Evolutionary conservation across 1,284 basidiomycete genomes (phyloP), one percentile per base, ranked within the genome.

Genomic region (Megacollybia platyphylla): DNA sequence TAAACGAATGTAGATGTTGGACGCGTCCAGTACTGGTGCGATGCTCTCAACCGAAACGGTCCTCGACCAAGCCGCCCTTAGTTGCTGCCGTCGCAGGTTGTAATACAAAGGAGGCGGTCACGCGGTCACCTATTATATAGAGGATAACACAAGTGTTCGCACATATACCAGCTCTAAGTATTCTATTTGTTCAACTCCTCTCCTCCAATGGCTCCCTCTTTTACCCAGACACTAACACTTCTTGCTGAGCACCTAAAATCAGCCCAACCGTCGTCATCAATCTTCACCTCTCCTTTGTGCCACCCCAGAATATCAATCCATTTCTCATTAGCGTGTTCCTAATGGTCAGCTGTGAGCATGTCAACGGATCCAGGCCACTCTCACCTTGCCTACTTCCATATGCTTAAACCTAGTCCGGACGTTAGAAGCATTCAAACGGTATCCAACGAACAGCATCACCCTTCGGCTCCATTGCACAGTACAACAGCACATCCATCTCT

Each of bases 241-340:
- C 62, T 57, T 7, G 64, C 52, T 7, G 63, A 62, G 43, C 61
- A 71, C 39, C 46, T 55, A 57, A 73, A 72, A 42, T 70, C 65
- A 6, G 63, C 71, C 66, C 67, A 72, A 1, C 71, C 73, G 47
- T 76, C 71, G 27, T 74, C 67, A 26, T 62, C 70, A 36, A 75
- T 69, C 15, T 55, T 60, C 42, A 74, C 60, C 50, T 71, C 69
- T 38, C 66, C 71, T 40, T 65, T 53, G 44, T 61, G 57, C 73
- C 73, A 75, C 7, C 72, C 72, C 17, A 76, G 57, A 15, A 69
- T 50, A 51, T 76, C 73, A 1, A 69, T 70, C 71, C 71, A 76
- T 29, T 59, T 63, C 54, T 74, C 69, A 10, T 70, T 68, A 2
- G 63, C 64, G 50, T 70, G 70, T 34, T 68, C 64, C 48, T 51